A percentile compares a stretch with the other conserved stretches of the same genome.
Evolutionary conservation across 2,329 filamentous ascomycete species (phyloP).

Genomic region (Penicillium sp.): DNA sequence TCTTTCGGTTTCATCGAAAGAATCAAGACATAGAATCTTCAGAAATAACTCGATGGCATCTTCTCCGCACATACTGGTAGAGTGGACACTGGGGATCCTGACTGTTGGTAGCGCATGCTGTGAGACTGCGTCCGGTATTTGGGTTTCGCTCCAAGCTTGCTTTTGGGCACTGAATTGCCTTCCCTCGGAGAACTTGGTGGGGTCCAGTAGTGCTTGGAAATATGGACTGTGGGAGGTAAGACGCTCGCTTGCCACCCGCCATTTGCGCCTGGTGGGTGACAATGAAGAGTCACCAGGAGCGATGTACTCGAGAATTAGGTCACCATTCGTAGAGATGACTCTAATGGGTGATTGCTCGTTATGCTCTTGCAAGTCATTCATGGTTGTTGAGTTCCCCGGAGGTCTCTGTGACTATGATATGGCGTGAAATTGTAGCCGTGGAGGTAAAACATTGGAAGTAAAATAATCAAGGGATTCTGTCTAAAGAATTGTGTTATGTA

Average conservation of each 20-base stretch:
- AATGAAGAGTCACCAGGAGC: conserved; percentile 5
- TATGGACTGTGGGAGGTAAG: conserved; percentile 40
- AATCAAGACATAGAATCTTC: conserved; percentile 31
- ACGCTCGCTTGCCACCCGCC: conserved; percentile 36
- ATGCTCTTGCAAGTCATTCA: background rate
- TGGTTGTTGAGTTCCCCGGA: background rate
- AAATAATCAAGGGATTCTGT: background rate
- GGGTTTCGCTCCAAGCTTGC: conserved; percentile 11
- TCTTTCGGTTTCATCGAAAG: conserved; percentile 23
- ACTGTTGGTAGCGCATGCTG: conserved; percentile 28
- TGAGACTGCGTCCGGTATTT: background rate
- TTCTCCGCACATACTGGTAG: conserved; percentile 30
- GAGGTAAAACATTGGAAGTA: background rate
- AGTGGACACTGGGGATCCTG: conserved; percentile 27
- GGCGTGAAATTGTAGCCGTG: background rate
- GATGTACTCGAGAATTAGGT: conserved; percentile 40
- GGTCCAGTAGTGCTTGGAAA: conserved; percentile 43
- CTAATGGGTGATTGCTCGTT: conserved; percentile 9
- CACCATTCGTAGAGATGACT: conserved; percentile 32
- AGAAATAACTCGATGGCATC: conserved; percentile 39
- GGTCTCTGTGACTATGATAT: background rate
- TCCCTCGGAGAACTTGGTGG: conserved; percentile 45
- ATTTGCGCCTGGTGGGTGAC: conserved; percentile 21
- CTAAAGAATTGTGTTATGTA: background rate
- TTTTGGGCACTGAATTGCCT: conserved; percentile 33